phyloP scores from a whole-genome alignment of 805 yeast genomes.

The Lipomyces yamanashiensis region DNA sequence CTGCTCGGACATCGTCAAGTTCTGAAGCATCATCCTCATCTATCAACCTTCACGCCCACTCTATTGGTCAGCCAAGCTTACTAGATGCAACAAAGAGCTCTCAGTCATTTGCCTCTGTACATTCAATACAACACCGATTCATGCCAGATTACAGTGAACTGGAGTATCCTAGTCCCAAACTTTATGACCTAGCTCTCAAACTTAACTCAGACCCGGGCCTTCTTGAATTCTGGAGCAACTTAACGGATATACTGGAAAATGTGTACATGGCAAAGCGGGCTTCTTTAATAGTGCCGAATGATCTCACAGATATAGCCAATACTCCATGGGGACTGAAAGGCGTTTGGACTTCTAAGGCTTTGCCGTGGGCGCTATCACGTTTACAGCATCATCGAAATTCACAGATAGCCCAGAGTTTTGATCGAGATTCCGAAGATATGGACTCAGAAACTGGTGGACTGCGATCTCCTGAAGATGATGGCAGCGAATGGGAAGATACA shows the following conservation, averaged over 20 bases:
- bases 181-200: constrained; percentile 30
- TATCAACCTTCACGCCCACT: not conserved
- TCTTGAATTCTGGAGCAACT: constrained; percentile 41
- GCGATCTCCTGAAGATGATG: constrained; percentile 17
- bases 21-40: constrained; percentile 4
- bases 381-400: constrained; percentile 32
- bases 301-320: constrained; percentile 43
- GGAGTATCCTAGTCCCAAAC: constrained; percentile 34
- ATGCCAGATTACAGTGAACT: constrained; percentile 13
- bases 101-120: not conserved
- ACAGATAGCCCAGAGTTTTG: constrained; percentile 24
- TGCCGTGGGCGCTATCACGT: constrained; percentile 32
- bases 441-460: not conserved
- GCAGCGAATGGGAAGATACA: constrained; percentile 34
- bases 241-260: constrained; percentile 38
- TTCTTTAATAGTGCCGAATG: constrained; percentile 42
- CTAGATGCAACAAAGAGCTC: not conserved
- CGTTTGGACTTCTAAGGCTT: constrained; percentile 38
- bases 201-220: constrained; percentile 37
- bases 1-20: not conserved
- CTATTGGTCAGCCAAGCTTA: constrained; percentile 3
- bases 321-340: constrained; percentile 46
- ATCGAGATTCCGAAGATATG: constrained; percentile 19
- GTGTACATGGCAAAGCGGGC: constrained; percentile 42
- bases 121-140: not conserved